Base-by-base conservation (phyloP, 805 yeast species). In the Candida peoriensis region DNA sequence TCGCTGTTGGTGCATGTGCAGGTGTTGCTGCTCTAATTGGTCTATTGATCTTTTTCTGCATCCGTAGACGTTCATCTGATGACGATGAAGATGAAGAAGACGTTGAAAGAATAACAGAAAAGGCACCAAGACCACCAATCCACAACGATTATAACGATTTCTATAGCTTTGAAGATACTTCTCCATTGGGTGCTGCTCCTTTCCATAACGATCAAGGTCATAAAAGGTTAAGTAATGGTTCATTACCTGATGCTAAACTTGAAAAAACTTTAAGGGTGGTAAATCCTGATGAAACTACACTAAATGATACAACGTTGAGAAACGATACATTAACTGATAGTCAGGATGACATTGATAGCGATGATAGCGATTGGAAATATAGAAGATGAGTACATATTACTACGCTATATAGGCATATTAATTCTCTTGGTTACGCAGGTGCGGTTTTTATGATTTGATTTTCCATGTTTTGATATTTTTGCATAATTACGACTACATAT, bases 181-280 rank as follows among this genome's bases (percentile, higher is more conserved):
- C 30, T 10, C 40, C 40, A 29, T 11, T 33, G 17, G 27, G 34
- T 31, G 19, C 22, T 15, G 17, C 13, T 8, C 17, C 26, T 8
- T 17, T 17, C 13, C 15, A 13, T 24, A 8, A 14, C 11, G 38
- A 31, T 29, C 39, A 43, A 20, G 75, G 74, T 15, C 63, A 73
- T 31, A 61, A 74, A 41, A 62, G 76, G 40, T 60, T 74, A 39
- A 71, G 78, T 48, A 66, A 73, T 41, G 76, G 78, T 13, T 72
- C 78, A 9, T 52, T 74, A 36, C 79, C 76, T 2, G 78, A 73
- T 47, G 72, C 72, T 6, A 58, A 72, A 41, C 55, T 42, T 19
- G 52, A 47, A 24, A 71, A 73, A 26, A 63, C 73, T 4, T 55
- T 74, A 39, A 70, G 74, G 47, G 76, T 74, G 29, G 76, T 70